Conservation (phyloP, 441 rosid genomes). For the Eugenia klotzschiana region DNA sequence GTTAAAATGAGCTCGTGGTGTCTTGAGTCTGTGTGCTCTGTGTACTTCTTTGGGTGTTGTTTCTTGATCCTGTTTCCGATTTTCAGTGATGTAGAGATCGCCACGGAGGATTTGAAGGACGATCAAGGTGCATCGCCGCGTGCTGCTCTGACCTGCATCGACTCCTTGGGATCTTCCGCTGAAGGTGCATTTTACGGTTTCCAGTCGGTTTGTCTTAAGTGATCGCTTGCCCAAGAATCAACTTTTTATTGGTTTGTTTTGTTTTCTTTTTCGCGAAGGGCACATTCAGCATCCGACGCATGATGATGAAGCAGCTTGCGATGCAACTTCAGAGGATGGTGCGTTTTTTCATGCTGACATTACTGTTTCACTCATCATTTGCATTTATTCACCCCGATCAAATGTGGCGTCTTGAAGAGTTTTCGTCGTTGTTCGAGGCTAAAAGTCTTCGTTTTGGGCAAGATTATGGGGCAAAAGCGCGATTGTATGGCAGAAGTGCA, state of each 20-base stretch:
- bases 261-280: slow-evolving; percentile 10
- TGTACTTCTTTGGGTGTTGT: background rate
- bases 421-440: background rate
- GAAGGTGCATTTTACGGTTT: background rate
- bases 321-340: slow-evolving; percentile 60
- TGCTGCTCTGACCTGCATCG: background rate
- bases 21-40: background rate
- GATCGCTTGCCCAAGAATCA: background rate
- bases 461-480: background rate
- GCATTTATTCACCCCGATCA: background rate
- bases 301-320: slow-evolving; percentile 8
- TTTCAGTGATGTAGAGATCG: slow-evolving; percentile 8
- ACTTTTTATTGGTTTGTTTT: background rate
- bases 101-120: background rate
- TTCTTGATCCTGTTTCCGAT: background rate
- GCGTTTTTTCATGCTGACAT: background rate
- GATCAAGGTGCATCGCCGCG: background rate
- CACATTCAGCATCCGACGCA: slow-evolving; percentile 6
- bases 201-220: background rate
- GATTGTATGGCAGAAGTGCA: background rate
- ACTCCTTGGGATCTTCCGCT: background rate
- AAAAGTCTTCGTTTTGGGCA: background rate
- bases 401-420: background rate
- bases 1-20: background rate
- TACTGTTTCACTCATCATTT: background rate